A percentile compares a stretch with the other conserved stretches of the same genome.
phyloP scores from a whole-genome alignment of 2,329 filamentous ascomycete species.

The Pseudogymnoascus sp. region DNA sequence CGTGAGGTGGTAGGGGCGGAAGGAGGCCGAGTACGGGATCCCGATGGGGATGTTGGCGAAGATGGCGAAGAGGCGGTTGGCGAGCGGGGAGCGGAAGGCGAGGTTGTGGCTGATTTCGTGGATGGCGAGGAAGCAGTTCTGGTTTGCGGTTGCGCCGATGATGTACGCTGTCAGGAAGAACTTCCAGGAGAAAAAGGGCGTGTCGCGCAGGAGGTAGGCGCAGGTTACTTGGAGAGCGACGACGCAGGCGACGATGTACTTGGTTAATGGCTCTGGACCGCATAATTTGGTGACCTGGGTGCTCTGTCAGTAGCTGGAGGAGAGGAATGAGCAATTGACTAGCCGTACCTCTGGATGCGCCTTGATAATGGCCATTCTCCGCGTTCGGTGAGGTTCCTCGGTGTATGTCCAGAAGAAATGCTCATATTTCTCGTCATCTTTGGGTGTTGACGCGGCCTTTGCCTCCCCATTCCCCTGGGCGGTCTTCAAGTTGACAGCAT shows the following conservation, averaged over 20 bases:
- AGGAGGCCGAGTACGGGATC: constrained; percentile 90
- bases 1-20: constrained; percentile 94
- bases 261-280: constrained; percentile 89
- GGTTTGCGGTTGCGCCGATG: constrained; percentile 89
- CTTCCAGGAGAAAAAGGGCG: constrained; percentile 69
- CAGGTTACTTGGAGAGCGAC: constrained; percentile 72
- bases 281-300: constrained; percentile 86
- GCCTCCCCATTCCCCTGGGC: constrained; percentile 11
- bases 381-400: constrained; percentile 88
- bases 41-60: constrained; percentile 94
- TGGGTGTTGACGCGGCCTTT: constrained; percentile 13
- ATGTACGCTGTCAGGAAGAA: constrained; percentile 86
- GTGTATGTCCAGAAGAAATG: constrained; percentile 98
- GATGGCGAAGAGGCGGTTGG: constrained; percentile 81
- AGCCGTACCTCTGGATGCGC: constrained; percentile 81
- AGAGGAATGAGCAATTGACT: not conserved
- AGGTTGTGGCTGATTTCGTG: constrained; percentile 98
- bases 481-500: not conserved
- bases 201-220: constrained; percentile 68
- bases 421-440: constrained; percentile 27
- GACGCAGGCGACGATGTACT: constrained; percentile 80
- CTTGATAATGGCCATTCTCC: constrained; percentile 91
- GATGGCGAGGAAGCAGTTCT: constrained; percentile 96
- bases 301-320: not conserved
- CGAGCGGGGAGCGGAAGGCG: constrained; percentile 71